phyloP scores from a whole-genome alignment of 202 grass and related monocot genomes.

The Digitaria exilis region DNA sequence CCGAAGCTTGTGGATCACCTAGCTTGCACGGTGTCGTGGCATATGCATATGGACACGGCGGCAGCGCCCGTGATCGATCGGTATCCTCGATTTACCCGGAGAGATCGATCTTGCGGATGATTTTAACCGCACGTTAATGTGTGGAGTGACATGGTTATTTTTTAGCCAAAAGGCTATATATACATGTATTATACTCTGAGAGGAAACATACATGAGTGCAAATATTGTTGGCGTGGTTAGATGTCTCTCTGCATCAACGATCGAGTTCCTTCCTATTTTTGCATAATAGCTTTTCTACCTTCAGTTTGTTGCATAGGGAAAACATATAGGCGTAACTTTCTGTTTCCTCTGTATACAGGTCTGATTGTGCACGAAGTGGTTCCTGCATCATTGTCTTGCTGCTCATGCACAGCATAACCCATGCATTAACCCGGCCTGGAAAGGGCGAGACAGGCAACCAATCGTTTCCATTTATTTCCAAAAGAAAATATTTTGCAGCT shows the following conservation, averaged over 20 bases:
- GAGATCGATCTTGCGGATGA: too few species aligned
- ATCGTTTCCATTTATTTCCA: background rate
- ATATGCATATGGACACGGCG: background rate
- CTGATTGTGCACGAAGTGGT: too few species aligned
- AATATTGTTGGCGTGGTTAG: background rate
- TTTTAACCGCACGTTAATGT: background rate
- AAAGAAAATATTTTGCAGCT: background rate
- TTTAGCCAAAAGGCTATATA: background rate
- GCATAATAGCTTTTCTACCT: background rate
- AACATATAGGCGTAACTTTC: too few species aligned
- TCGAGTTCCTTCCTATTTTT: background rate
- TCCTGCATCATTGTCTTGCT: background rate
- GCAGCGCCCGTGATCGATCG: conserved; percentile 34
- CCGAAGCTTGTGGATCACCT: conserved; percentile 29
- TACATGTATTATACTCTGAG: too few species aligned
- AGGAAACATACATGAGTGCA: background rate
- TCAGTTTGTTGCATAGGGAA: too few species aligned
- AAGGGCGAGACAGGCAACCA: background rate
- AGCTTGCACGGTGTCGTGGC: background rate
- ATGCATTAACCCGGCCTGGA: too few species aligned
- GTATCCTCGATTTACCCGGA: too few species aligned
- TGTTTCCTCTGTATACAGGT: too few species aligned
- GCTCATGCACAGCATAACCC: background rate
- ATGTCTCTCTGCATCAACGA: background rate
- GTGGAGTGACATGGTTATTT: background rate